These are phyloP conservation scores for Penicillium sp. DNA, from an alignment of 2,329 filamentous ascomycete genomes.

Conservation along the genomic window DNA sequence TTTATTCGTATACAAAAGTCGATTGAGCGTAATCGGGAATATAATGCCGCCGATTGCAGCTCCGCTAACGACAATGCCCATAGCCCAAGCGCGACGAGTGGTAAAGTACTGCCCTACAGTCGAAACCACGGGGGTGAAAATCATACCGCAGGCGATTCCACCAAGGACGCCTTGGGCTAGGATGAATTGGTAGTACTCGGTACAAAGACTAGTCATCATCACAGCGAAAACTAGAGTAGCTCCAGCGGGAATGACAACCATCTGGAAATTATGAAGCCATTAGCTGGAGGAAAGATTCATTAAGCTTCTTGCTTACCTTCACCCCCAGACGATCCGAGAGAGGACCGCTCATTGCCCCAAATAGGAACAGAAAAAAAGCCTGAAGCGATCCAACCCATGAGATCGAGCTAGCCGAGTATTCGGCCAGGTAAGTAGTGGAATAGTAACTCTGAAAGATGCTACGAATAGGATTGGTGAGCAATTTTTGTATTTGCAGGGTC, in stretches of 20 bases:
- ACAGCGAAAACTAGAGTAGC: slow-evolving; percentile 12
- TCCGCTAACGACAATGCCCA: slow-evolving; percentile 46
- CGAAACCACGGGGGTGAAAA: slow-evolving; percentile 44
- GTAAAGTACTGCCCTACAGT: slow-evolving; percentile 46
- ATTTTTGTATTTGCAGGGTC: neutral
- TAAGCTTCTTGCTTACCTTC: slow-evolving; percentile 24
- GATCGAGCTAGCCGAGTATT: slow-evolving; percentile 31
- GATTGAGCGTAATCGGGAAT: slow-evolving; percentile 45
- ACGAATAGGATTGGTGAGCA: slow-evolving; percentile 14
- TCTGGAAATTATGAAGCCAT: slow-evolving; percentile 37
- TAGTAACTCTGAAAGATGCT: slow-evolving; percentile 47
- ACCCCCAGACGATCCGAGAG: slow-evolving; percentile 45
- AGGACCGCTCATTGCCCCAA: slow-evolving; percentile 41
- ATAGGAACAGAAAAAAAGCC: slow-evolving; percentile 41
- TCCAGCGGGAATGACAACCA: slow-evolving; percentile 18
- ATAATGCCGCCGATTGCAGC: slow-evolving; percentile 50
- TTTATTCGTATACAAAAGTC: slow-evolving; percentile 42
- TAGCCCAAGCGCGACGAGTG: slow-evolving; percentile 42
- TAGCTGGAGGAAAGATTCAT: neutral
- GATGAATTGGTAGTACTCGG: slow-evolving; percentile 51
- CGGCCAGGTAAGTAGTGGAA: slow-evolving; percentile 29
- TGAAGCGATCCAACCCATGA: slow-evolving; percentile 47
- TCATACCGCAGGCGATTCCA: slow-evolving; percentile 38
- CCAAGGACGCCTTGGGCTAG: slow-evolving; percentile 33
- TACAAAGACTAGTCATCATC: slow-evolving; percentile 36